Percentiles rank a stretch among this genome's conserved stretches.
phyloP scores from a whole-genome alignment of 1,284 basidiomycete species.

The Leccinum solheimii region DNA sequence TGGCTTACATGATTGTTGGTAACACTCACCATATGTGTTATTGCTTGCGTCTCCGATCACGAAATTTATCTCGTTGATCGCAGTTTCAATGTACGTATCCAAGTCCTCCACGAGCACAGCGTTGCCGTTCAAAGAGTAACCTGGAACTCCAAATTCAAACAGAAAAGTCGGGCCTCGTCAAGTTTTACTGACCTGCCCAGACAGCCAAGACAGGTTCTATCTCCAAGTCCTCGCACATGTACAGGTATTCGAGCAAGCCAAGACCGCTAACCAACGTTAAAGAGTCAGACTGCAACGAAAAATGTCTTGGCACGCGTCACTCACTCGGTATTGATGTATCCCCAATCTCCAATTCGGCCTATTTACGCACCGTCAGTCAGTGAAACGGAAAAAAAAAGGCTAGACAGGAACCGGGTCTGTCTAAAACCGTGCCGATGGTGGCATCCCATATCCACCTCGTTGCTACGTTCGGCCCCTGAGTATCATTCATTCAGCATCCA shows the following conservation, averaged over 20 bases:
- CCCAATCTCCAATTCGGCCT: conserved; percentile 65
- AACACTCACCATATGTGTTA: conserved; percentile 16
- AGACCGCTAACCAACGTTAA: conserved; percentile 46
- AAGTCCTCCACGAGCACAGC: conserved; percentile 54
- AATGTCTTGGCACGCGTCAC: background rate
- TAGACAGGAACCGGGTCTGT: conserved; percentile 39
- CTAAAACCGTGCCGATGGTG: conserved; percentile 49
- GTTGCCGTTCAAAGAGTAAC: conserved; percentile 55
- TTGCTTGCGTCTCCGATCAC: conserved; percentile 55
- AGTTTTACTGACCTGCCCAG: conserved; percentile 51
- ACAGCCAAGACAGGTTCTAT: conserved; percentile 74
- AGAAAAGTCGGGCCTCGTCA: background rate
- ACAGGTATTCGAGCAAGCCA: conserved; percentile 65
- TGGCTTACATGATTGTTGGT: background rate
- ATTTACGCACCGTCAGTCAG: conserved; percentile 1
- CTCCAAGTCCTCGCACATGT: conserved; percentile 61
- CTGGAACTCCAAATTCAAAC: conserved; percentile 30
- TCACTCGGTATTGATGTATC: conserved; percentile 55
- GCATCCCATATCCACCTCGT: conserved; percentile 70
- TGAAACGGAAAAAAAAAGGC: background rate
- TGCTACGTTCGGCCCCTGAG: conserved; percentile 51
- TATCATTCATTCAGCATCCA: background rate
- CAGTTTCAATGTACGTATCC: conserved; percentile 63
- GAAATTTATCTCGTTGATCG: conserved; percentile 73
- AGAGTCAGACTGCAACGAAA: background rate